phyloP scores from a whole-genome alignment of 106 monocot genomes.

The Acanthochlamys bracteata region DNA sequence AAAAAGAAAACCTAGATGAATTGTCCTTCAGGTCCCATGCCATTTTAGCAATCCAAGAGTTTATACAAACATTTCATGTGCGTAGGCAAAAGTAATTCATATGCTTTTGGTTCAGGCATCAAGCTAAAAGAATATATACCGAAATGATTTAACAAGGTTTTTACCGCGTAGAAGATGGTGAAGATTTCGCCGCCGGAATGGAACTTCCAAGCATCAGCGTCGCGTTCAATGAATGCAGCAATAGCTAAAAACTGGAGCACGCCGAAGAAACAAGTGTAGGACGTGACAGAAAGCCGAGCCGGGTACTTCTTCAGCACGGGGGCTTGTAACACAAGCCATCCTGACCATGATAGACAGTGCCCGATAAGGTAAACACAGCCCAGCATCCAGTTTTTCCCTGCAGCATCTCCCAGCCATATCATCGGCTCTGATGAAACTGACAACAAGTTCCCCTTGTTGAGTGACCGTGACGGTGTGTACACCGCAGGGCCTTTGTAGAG shows the following conservation, averaged over 20 bases:
- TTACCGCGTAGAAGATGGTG: slow-evolving; percentile 92
- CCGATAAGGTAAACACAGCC: slow-evolving; percentile 82
- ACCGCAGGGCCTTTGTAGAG: slow-evolving; percentile 85
- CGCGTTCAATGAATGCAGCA: slow-evolving; percentile 83
- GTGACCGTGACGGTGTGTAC: slow-evolving; percentile 32
- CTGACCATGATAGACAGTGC: slow-evolving; percentile 96
- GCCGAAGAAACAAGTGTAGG: slow-evolving; percentile 97
- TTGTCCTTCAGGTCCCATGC: background rate
- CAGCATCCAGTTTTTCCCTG: slow-evolving; percentile 74
- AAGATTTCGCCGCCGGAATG: slow-evolving; percentile 69
- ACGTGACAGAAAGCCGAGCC: slow-evolving; percentile 87
- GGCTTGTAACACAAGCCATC: slow-evolving; percentile 89
- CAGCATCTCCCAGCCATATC: slow-evolving; percentile 16
- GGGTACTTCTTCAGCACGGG: slow-evolving; percentile 94
- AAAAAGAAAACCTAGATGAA: no score
- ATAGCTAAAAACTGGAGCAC: slow-evolving; percentile 85
- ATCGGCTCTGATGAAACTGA: background rate
- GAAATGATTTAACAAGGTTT: background rate
- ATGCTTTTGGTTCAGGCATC: no score
- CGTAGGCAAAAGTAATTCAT: background rate
- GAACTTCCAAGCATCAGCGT: slow-evolving; percentile 58
- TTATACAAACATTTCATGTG: background rate
- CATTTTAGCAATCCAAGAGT: background rate
- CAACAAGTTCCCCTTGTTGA: background rate
- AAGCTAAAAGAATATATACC: background rate